Evolutionary conservation across 768 basidiomycete species (phyloP).

Genomic region (Leucocoprinus sp.): DNA sequence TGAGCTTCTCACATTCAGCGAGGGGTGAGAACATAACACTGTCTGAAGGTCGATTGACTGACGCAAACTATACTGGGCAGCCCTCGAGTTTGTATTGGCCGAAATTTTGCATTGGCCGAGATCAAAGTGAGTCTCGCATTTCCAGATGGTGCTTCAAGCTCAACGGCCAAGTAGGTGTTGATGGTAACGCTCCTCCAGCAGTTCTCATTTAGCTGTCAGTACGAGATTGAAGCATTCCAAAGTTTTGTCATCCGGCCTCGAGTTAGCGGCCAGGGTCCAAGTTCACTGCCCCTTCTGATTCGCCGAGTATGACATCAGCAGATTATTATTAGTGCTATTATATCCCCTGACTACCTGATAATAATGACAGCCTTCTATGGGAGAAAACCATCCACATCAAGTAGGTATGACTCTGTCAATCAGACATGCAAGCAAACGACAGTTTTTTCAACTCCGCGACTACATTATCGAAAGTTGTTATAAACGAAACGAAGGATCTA

Average conservation of each 20-base stretch:
- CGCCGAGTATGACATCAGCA: constrained; percentile 25
- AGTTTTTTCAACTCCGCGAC: no score
- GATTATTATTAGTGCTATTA: no score
- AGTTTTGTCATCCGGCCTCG: constrained; percentile 60
- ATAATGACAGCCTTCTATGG: background rate
- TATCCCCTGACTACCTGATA: no score
- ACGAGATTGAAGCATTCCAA: constrained; percentile 54
- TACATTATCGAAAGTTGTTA: no score
- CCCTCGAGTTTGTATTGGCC: constrained; percentile 54
- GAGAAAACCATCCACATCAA: background rate
- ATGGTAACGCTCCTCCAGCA: constrained; percentile 42
- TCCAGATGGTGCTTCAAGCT: background rate
- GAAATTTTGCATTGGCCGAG: constrained; percentile 48
- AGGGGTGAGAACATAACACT: constrained; percentile 33
- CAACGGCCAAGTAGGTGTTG: constrained; percentile 23
- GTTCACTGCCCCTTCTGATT: constrained; percentile 49
- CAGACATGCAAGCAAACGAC: no score
- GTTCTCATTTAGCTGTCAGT: constrained; percentile 43
- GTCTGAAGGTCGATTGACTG: background rate
- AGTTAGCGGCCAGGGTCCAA: constrained; percentile 40
- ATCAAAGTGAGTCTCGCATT: constrained; percentile 39
- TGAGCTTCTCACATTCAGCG: constrained; percentile 49
- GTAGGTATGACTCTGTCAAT: constrained; percentile 1
- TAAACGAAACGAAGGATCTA: background rate
- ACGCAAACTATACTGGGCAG: constrained; percentile 21